A percentile compares a stretch with the other conserved stretches of the same genome.
Evolutionary conservation across 2,329 filamentous ascomycete genomes (phyloP).

Genomic region (Cyphellophora attinorum): DNA sequence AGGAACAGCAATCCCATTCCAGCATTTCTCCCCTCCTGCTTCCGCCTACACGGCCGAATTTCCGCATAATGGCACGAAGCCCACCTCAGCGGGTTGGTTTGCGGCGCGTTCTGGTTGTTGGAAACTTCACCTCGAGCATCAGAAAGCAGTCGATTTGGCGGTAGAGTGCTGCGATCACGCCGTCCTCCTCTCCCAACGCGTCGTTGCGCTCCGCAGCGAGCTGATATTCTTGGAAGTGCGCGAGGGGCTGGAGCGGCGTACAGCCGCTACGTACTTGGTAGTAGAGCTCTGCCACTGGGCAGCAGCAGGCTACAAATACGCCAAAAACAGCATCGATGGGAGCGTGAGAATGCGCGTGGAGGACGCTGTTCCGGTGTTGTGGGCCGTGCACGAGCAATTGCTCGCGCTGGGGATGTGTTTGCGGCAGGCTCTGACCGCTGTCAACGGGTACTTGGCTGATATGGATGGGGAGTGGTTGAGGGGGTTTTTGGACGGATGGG

Average conservation of each 20-base stretch:
- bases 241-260: no score
- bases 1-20: not conserved
- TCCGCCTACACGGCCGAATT: not conserved
- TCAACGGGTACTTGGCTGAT: no score
- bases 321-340: not conserved
- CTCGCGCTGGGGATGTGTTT: no score
- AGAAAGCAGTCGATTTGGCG: not conserved
- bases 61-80: not conserved
- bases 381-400: no score
- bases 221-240: no score
- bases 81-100: not conserved
- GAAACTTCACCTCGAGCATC: not conserved
- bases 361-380: not conserved
- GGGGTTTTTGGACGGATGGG: no score
- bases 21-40: not conserved
- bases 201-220: no score
- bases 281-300: not conserved
- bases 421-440: no score
- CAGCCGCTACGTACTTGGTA: no score
- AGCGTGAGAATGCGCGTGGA: not conserved
- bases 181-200: no score
- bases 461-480: no score
- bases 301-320: not conserved
- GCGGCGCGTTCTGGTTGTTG: not conserved
- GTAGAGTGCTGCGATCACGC: no score